These are phyloP conservation scores for Erythrophleum fordii DNA, from an alignment of 306 rosid genomes.

Conservation along the genomic window DNA sequence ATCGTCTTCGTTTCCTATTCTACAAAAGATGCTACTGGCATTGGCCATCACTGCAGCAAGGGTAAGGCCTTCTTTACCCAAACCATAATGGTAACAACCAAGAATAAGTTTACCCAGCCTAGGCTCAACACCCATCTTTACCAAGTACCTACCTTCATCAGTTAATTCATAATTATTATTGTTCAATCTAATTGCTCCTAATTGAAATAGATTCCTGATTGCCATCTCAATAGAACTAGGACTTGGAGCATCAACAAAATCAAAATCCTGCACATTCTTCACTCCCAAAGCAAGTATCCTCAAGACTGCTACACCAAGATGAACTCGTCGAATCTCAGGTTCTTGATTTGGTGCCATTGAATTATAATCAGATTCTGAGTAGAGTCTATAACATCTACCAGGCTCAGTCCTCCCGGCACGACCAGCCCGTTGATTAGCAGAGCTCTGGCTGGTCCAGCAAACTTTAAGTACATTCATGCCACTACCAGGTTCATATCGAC, in stretches of 20 bases:
- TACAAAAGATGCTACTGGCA: slow-evolving; percentile 85
- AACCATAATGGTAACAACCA: slow-evolving; percentile 52
- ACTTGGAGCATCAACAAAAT: slow-evolving; percentile 90
- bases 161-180: slow-evolving; percentile 61
- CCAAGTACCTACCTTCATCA: slow-evolving; percentile 65
- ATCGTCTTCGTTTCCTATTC: slow-evolving; percentile 80
- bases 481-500: slow-evolving; percentile 81
- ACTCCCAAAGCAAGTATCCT: slow-evolving; percentile 89
- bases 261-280: slow-evolving; percentile 74
- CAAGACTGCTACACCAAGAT: slow-evolving; percentile 94
- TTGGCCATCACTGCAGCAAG: slow-evolving; percentile 95
- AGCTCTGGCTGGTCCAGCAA: slow-evolving; percentile 83
- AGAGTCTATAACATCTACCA: slow-evolving; percentile 90
- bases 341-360: slow-evolving; percentile 78
- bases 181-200: slow-evolving; percentile 63
- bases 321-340: slow-evolving; percentile 96
- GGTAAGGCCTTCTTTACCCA: slow-evolving; percentile 82
- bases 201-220: slow-evolving; percentile 71
- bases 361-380: slow-evolving; percentile 73
- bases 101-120: slow-evolving; percentile 93
- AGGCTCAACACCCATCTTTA: slow-evolving; percentile 92
- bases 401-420: slow-evolving; percentile 98
- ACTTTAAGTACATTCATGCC: slow-evolving; percentile 96
- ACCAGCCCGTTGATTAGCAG: slow-evolving; percentile 94
- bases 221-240: slow-evolving; percentile 86